Evolutionary conservation across 1,284 basidiomycete genomes (phyloP).

Genomic region (Wallemia hederae): DNA sequence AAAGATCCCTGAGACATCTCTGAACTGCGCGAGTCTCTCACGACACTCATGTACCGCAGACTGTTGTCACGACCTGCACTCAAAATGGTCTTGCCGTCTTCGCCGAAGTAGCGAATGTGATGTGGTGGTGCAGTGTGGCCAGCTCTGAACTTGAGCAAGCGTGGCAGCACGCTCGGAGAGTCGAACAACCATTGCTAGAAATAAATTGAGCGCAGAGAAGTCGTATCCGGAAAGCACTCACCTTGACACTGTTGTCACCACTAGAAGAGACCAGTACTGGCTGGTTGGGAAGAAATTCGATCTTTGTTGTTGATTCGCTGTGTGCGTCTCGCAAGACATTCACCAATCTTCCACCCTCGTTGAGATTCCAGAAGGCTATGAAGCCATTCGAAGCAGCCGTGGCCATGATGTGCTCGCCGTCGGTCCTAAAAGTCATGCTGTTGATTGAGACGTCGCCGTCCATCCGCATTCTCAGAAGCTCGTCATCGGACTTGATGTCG

Average conservation of each 20-base stretch:
- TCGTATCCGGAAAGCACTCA: constrained; percentile 13
- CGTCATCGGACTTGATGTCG: constrained; percentile 67
- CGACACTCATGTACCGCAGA: constrained; percentile 65
- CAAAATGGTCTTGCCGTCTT: constrained; percentile 78
- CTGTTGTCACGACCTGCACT: constrained; percentile 58
- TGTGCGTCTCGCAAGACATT: constrained; percentile 65
- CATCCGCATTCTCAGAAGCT: constrained; percentile 63
- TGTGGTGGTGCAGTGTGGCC: constrained; percentile 79
- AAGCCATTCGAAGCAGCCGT: constrained; percentile 61
- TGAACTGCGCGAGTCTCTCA: constrained; percentile 70
- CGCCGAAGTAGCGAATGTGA: constrained; percentile 76
- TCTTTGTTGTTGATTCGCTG: constrained; percentile 41
- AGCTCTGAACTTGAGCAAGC: constrained; percentile 65
- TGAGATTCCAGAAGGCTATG: constrained; percentile 69
- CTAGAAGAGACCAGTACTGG: constrained; percentile 61
- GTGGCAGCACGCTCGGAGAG: constrained; percentile 51
- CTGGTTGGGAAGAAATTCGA: constrained; percentile 74
- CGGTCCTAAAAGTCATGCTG: constrained; percentile 58
- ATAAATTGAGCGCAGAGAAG: neutral
- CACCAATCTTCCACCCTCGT: constrained; percentile 43
- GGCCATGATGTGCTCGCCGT: constrained; percentile 59
- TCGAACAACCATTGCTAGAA: constrained; percentile 94
- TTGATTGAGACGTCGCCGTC: constrained; percentile 39
- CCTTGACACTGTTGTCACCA: constrained; percentile 78
- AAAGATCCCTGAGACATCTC: constrained; percentile 83